Base-by-base conservation (phyloP, 345 rosid species). In the Toxicodendron radicans region DNA sequence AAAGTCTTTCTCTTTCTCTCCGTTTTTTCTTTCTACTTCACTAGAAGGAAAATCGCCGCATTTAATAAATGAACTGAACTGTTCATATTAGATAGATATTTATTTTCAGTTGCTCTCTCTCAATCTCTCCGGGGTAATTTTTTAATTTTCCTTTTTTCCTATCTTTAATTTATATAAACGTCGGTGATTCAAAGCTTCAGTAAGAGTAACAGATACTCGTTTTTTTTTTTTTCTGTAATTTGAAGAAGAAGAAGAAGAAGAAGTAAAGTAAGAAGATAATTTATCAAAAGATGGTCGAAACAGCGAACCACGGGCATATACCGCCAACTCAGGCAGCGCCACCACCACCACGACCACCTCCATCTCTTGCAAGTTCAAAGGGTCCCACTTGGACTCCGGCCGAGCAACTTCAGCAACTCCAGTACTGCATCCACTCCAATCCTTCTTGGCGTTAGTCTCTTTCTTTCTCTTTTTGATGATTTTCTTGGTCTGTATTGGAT, bases 391-490 rank as follows among this genome's bases (percentile, higher is more conserved):
- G 95, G 95, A 35, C 86, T 72, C 99, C 99, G 8, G 85, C 85
- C 8, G 99, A 95, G 84, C 97, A 91, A 80, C 97, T 95, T 74
- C 91, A 80, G 73, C 97, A 91, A 62, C 97, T 95, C 72, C 86
- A 91, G 72, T 95, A 82, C 78, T 95, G 98, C 97, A 95, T 95
- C 97, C 91, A 93, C 79, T 93, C 99, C 73, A 95, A 95, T 70
- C 99, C 99, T 70, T 72, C 93, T 35, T 95, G 98, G 99, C 83
- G 99, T 95, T 71, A 89, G 97, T 91, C 78, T 70, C 83, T 75
- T 62, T 67, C 59, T 73, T 59, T 63, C 53, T 73, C 20, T 66
- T 48, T 30, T 63, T 53, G 33, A 56, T 54, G 51, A 7, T 35
- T n/a, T 56, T 69, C 49, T 33, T 16, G 35, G n/a, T 66, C 71